Conservation (phyloP, 768 basidiomycete species). For the Cantharellus anzutake region DNA sequence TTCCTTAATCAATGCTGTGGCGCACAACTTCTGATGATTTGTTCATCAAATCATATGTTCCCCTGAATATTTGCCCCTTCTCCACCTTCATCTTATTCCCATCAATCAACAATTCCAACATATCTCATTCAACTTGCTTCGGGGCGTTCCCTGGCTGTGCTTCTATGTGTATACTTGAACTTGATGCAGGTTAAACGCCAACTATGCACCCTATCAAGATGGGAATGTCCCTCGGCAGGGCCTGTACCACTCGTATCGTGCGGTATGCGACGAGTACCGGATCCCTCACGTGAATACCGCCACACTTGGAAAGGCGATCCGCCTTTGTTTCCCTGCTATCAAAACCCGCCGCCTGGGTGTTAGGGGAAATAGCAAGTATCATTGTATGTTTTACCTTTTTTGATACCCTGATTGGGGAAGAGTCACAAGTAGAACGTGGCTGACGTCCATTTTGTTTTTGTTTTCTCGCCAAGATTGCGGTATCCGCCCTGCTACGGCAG, state of each 20-base stretch:
- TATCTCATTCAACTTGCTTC: background rate
- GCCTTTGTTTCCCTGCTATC: constrained; percentile 84
- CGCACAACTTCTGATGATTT: background rate
- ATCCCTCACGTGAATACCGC: constrained; percentile 93
- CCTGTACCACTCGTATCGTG: constrained; percentile 80
- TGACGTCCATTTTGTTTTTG: background rate
- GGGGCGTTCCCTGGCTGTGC: background rate
- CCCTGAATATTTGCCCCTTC: background rate
- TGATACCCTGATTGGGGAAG: background rate
- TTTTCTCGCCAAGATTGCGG: constrained; percentile 47
- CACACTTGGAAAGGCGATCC: constrained; percentile 85
- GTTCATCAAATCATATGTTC: background rate
- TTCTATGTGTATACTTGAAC: background rate
- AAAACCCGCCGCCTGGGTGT: constrained; percentile 87
- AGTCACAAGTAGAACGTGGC: background rate
- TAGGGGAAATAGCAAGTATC: constrained; percentile 90
- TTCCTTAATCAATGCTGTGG: background rate
- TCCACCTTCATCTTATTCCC: background rate
- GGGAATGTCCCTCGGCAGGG: constrained; percentile 89
- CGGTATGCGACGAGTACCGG: constrained; percentile 82
- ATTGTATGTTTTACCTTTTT: constrained; percentile 37
- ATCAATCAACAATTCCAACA: background rate
- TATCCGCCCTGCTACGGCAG: constrained; percentile 76
- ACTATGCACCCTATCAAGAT: constrained; percentile 81
- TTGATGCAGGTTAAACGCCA: constrained; percentile 52